phyloP scores from a whole-genome alignment of 1,139 yeast species.

The Sugiyamaella pinicola region DNA sequence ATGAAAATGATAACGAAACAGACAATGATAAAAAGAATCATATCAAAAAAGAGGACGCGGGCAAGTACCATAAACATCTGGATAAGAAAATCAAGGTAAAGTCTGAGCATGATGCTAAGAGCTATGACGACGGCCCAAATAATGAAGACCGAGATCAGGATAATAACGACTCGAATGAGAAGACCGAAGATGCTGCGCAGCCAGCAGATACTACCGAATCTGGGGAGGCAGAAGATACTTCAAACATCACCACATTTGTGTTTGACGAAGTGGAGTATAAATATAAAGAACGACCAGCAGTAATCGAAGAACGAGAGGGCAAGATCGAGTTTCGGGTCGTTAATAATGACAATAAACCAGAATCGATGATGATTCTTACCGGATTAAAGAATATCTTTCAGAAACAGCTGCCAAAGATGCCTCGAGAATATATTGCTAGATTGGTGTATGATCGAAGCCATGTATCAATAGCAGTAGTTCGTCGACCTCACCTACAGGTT shows the following conservation, averaged over 20 bases:
- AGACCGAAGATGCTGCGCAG: slow-evolving; percentile 29
- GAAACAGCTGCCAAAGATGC: slow-evolving; percentile 98
- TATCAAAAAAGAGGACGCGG: slow-evolving; percentile 45
- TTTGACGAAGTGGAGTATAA: slow-evolving; percentile 83
- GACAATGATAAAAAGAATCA: slow-evolving; percentile 44
- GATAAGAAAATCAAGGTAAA: slow-evolving; percentile 31
- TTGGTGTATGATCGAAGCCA: slow-evolving; percentile 93
- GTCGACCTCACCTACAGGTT: slow-evolving; percentile 81
- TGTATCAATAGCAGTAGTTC: slow-evolving; percentile 90
- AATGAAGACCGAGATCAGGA: slow-evolving; percentile 34
- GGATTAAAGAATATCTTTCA: slow-evolving; percentile 96
- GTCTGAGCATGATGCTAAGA: slow-evolving; percentile 36
- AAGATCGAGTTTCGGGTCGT: slow-evolving; percentile 94
- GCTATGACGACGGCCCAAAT: slow-evolving; percentile 32
- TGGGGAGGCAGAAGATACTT: slow-evolving; percentile 34
- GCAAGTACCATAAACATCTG: slow-evolving; percentile 33
- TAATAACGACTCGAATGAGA: slow-evolving; percentile 35
- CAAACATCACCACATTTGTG: slow-evolving; percentile 50
- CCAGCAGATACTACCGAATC: slow-evolving; percentile 28
- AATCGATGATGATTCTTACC: slow-evolving; percentile 85
- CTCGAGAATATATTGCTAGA: slow-evolving; percentile 92
- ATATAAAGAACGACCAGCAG: slow-evolving; percentile 91
- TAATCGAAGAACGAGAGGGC: slow-evolving; percentile 87
- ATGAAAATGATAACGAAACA: slow-evolving; percentile 41
- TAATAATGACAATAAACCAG: slow-evolving; percentile 86